Conservation (phyloP, 305 asterid genomes). For the Striga hermonthica region DNA sequence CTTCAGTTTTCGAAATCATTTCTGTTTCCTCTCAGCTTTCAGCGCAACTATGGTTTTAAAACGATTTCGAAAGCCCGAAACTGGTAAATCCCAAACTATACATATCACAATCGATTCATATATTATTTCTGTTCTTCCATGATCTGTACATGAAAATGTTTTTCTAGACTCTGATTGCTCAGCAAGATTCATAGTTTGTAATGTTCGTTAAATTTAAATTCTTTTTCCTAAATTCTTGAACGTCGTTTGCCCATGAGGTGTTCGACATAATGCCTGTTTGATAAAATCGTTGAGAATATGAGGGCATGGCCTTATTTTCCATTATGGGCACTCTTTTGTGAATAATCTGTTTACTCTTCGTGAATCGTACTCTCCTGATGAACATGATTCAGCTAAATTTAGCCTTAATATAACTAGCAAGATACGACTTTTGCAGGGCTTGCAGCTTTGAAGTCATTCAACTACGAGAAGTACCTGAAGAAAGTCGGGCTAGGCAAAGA, state of each 20-base stretch:
- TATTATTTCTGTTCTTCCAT: background rate
- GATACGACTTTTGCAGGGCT: background rate
- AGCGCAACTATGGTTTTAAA: slow-evolving; percentile 30
- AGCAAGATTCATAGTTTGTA: background rate
- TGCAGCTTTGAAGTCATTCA: slow-evolving; percentile 32
- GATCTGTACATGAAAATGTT: background rate
- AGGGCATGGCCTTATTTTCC: background rate
- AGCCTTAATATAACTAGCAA: too few species aligned
- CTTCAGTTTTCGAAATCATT: too few species aligned
- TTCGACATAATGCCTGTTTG: slow-evolving; percentile 28
- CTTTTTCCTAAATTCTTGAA: background rate
- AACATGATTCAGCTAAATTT: too few species aligned
- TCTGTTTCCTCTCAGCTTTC: background rate
- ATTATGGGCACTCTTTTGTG: too few species aligned
- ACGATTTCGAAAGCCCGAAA: slow-evolving; percentile 33
- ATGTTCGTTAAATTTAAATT: background rate
- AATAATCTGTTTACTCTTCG: too few species aligned
- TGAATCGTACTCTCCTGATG: too few species aligned
- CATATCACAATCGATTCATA: background rate
- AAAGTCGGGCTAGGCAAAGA: slow-evolving; percentile 78
- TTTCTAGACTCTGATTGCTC: background rate
- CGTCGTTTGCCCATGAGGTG: slow-evolving; percentile 2
- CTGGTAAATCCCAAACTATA: slow-evolving; percentile 24
- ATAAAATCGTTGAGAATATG: background rate
- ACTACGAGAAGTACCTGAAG: slow-evolving; percentile 55